These are phyloP conservation scores for Thermomyces lanuginosus DNA, from an alignment of 2,329 filamentous ascomycete species.

Conservation along the genomic window DNA sequence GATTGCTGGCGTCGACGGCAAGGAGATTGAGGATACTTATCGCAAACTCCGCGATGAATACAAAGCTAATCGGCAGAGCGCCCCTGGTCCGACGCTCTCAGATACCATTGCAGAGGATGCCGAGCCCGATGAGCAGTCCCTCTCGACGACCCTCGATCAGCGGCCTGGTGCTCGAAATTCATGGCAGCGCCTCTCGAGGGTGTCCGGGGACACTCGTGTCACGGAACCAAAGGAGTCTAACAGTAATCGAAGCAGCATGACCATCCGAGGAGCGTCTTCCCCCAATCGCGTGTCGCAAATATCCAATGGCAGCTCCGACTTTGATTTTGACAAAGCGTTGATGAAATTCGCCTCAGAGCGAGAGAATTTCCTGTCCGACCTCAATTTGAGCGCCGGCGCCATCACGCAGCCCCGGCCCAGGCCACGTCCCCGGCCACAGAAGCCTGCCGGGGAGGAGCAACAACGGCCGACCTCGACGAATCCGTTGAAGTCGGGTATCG, in stretches of 20 bases:
- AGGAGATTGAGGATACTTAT: slow-evolving; percentile 30
- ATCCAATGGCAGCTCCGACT: slow-evolving; percentile 48
- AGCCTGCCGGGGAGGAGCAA: slow-evolving; percentile 66
- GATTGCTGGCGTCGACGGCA: slow-evolving; percentile 37
- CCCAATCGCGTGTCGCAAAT: slow-evolving; percentile 16
- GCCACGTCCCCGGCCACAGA: slow-evolving; percentile 64
- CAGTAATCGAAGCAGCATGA: slow-evolving; percentile 50
- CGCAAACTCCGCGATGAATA: slow-evolving; percentile 27
- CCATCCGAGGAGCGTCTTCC: slow-evolving; percentile 34
- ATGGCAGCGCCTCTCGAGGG: slow-evolving; percentile 21
- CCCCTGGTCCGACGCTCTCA: slow-evolving; percentile 27
- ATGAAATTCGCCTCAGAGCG: slow-evolving; percentile 91
- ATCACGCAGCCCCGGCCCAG: slow-evolving; percentile 54
- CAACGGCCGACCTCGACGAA: slow-evolving; percentile 28
- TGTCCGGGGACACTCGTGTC: slow-evolving; percentile 10
- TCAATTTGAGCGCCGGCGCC: slow-evolving; percentile 73
- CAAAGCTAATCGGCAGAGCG: slow-evolving; percentile 19
- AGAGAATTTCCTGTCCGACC: slow-evolving; percentile 81
- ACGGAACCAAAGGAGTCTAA: slow-evolving; percentile 30
- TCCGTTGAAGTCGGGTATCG: slow-evolving; percentile 45
- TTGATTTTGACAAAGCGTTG: slow-evolving; percentile 85
- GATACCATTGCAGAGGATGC: slow-evolving; percentile 47
- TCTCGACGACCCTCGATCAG: slow-evolving; percentile 27
- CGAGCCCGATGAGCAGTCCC: slow-evolving; percentile 36
- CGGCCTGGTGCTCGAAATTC: slow-evolving; percentile 22